Base-by-base conservation (phyloP, 106 monocot genomes). In the Dendrobium officinale region DNA sequence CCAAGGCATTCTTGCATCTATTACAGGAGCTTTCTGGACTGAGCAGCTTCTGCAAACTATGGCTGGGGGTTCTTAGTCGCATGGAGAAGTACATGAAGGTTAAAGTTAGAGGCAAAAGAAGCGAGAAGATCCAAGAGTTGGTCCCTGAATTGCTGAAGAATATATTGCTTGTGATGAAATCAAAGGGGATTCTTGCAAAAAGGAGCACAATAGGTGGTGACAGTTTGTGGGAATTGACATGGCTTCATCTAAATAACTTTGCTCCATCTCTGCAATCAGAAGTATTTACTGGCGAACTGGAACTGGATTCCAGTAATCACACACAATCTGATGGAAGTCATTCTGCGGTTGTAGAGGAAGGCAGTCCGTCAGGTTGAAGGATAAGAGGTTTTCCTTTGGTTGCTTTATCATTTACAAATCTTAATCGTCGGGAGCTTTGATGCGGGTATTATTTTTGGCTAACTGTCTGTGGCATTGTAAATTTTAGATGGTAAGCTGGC, bases 101-200 rank as follows among this genome's bases (percentile, higher is more conserved):
- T 9, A 93, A 87, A 81, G 77, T 90, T 43, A 90, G 93, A 81
- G 90, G 93, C 20, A 93, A 83, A 75, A 85, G 86, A 80, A 90
- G 85, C 20, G 93, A 93, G 79, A 90, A 88, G 77, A 80, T 93
- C n/a, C 93, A 90, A 76, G 93, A 93, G 64, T 42, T 86, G 54
- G 80, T 93, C 51, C 93, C 90, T 70, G 93, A 90, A 74, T 85
- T 90, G 29, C 88, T 93, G 16, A 93, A 90, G 84, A 93, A 93
- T 82, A 88, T 81, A 26, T 67, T 93, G 47, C 83, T 93, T 67
- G 93, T 88, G 24, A 90, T 93, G 90, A 93, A 93, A 83, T 67
- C 90, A 19, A 88, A 31, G 67, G 86, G 88, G 51, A 77, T 90
- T 27, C 88, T 93, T 75, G 82, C 75, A 19, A 88, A 84, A 80